Conservation (phyloP, 805 yeast species). For the Cyberlindnera bimundalis region DNA sequence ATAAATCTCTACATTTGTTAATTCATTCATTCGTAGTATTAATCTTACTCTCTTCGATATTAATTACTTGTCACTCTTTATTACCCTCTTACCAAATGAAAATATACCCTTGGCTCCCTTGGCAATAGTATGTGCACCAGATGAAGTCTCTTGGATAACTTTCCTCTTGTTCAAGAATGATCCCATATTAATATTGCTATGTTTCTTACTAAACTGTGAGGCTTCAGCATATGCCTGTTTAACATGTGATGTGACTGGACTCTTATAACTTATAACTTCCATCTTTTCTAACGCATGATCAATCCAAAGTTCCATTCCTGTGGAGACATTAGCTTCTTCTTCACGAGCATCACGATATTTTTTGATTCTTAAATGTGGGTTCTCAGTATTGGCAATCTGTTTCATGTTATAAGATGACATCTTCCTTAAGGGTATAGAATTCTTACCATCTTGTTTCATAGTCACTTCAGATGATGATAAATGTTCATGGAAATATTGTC, state of each 20-base stretch:
- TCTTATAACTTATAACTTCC: conserved; percentile 27
- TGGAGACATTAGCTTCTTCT: conserved; percentile 43
- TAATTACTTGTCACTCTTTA: conserved; percentile 28
- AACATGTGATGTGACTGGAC: conserved; percentile 40
- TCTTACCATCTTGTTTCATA: background rate
- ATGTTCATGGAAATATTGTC: conserved; percentile 15
- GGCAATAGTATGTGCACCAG: conserved; percentile 45
- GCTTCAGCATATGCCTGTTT: conserved; percentile 66
- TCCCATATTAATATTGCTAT: conserved; percentile 38
- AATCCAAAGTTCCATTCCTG: conserved; percentile 60
- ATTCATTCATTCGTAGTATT: background rate
- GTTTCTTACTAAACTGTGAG: conserved; percentile 24
- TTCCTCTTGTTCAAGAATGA: conserved; percentile 49
- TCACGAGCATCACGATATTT: conserved; percentile 41
- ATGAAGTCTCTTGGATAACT: conserved; percentile 48
- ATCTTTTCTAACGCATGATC: conserved; percentile 32
- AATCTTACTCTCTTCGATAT: background rate
- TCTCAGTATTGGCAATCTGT: conserved; percentile 37
- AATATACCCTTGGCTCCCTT: conserved; percentile 56
- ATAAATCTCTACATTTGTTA: too few relatives aligned
- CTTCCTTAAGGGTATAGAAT: conserved; percentile 6
- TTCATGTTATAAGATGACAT: conserved; percentile 35
- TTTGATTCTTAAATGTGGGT: conserved; percentile 39
- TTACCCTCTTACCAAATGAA: conserved; percentile 52
- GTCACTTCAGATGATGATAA: conserved; percentile 1